Percentiles rank a stretch among this genome's conserved stretches.
These are phyloP conservation scores for Pseudotulostoma volvatum DNA, from an alignment of 495 filamentous ascomycete genomes.

Conservation along the genomic window DNA sequence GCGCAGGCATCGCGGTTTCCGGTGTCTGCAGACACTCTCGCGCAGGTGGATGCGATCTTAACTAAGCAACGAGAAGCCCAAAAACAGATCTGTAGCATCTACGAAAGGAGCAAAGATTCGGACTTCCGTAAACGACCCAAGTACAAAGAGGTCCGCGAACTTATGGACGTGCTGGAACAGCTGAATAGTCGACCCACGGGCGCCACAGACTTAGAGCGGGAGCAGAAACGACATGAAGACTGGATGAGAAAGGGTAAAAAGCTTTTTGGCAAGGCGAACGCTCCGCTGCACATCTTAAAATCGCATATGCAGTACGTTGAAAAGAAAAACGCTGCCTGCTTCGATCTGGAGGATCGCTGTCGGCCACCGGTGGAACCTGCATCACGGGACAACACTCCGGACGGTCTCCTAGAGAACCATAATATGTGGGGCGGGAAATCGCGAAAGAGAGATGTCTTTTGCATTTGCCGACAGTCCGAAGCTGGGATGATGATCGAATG, in stretches of 20 bases:
- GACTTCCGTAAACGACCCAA: slow-evolving; percentile 69
- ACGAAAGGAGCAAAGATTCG: slow-evolving; percentile 54
- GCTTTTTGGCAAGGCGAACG: slow-evolving; percentile 96
- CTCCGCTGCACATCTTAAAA: slow-evolving; percentile 84
- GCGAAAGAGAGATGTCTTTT: slow-evolving; percentile 70
- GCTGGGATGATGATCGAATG: slow-evolving; percentile 99
- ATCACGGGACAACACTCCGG: slow-evolving; percentile 69
- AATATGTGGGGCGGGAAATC: slow-evolving; percentile 33
- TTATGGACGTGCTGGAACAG: slow-evolving; percentile 72
- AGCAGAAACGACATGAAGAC: slow-evolving; percentile 91
- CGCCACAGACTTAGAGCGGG: slow-evolving; percentile 83
- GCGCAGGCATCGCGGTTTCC: slow-evolving; percentile 60
- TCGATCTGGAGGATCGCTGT: slow-evolving; percentile 80
- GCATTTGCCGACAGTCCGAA: slow-evolving; percentile 84
- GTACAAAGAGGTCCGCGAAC: slow-evolving; percentile 78
- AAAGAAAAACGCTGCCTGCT: slow-evolving; percentile 75
- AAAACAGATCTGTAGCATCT: slow-evolving; percentile 64
- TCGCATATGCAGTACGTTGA: slow-evolving; percentile 89
- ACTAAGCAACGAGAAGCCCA: slow-evolving; percentile 94
- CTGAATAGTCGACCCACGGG: slow-evolving; percentile 83
- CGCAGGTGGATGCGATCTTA: slow-evolving; percentile 76
- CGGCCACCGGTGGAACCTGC: slow-evolving; percentile 81
- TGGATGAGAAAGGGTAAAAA: slow-evolving; percentile 99
- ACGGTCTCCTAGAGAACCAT: slow-evolving; percentile 39
- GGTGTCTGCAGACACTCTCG: slow-evolving; percentile 64